Percentiles rank a stretch among this genome's conserved stretches.
Evolutionary conservation across 2,329 filamentous ascomycete species (phyloP).

Genomic region (Fusarium liriodendri): DNA sequence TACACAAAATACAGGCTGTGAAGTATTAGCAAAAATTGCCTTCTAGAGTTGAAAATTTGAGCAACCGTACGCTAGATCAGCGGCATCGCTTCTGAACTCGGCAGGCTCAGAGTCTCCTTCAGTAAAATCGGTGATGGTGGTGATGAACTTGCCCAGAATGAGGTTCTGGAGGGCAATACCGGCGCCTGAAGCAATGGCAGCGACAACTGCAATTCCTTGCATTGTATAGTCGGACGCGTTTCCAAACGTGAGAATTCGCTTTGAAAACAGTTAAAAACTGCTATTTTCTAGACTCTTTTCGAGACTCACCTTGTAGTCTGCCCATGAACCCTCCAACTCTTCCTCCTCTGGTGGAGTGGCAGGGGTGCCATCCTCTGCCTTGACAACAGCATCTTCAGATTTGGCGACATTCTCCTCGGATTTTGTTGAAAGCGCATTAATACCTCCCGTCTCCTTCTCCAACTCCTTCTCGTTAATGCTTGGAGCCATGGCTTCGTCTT

Average conservation of each 20-base stretch:
- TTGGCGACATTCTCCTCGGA: background rate
- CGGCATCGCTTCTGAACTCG: slow-evolving; percentile 46
- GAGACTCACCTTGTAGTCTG: slow-evolving; percentile 36
- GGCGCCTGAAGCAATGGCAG: slow-evolving; percentile 51
- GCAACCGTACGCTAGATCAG: slow-evolving; percentile 51
- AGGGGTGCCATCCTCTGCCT: slow-evolving; percentile 9
- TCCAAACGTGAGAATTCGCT: slow-evolving; percentile 49
- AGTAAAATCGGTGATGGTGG: slow-evolving; percentile 49
- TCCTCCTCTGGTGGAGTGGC: slow-evolving; percentile 14
- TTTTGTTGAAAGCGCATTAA: slow-evolving; percentile 4
- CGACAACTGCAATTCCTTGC: slow-evolving; percentile 44
- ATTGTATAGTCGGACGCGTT: slow-evolving; percentile 43
- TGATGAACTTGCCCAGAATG: slow-evolving; percentile 54
- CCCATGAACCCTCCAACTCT: slow-evolving; percentile 34
- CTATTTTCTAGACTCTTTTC: background rate
- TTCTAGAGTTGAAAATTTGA: background rate
- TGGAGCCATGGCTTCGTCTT: slow-evolving; percentile 19
- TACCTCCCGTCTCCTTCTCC: slow-evolving; percentile 27
- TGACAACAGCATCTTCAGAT: slow-evolving; percentile 11
- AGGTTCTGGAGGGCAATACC: slow-evolving; percentile 53
- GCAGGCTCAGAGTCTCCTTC: slow-evolving; percentile 38
- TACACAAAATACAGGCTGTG: slow-evolving; percentile 67
- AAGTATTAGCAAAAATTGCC: slow-evolving; percentile 43
- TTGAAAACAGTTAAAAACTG: slow-evolving; percentile 14
- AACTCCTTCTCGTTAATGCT: slow-evolving; percentile 29